Conservation (phyloP, 495 filamentous ascomycete genomes). For the Saxophila tyrrhenica region DNA sequence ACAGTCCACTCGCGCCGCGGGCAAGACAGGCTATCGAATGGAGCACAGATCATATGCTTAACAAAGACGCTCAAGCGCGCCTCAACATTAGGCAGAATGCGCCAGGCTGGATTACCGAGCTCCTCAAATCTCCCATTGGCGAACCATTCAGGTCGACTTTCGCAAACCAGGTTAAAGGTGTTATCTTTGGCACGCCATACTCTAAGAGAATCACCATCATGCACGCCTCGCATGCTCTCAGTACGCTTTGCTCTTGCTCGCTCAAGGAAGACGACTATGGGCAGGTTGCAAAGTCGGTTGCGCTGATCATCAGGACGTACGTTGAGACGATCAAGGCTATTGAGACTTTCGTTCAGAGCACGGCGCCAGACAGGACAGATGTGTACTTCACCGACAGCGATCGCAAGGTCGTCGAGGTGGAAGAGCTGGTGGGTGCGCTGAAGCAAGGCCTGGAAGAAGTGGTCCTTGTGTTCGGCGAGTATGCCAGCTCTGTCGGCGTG, state of each 20-base stretch:
- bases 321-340: constrained; percentile 54
- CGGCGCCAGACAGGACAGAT: constrained; percentile 77
- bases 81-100: constrained; percentile 24
- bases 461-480: constrained; percentile 57
- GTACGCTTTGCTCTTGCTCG: constrained; percentile 55
- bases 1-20: constrained; percentile 8
- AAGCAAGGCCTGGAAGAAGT: constrained; percentile 49
- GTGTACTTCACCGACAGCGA: constrained; percentile 31
- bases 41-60: constrained; percentile 30
- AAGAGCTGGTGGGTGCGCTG: constrained; percentile 48
- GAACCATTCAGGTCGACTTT: constrained; percentile 61
- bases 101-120: constrained; percentile 22
- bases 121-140: constrained; percentile 46
- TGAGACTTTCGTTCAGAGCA: constrained; percentile 49
- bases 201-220: constrained; percentile 52
- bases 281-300: constrained; percentile 68
- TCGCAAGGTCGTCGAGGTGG: constrained; percentile 38
- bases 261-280: constrained; percentile 79
- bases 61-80: constrained; percentile 15
- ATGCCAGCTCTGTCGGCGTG: constrained; percentile 53
- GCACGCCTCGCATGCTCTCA: constrained; percentile 59
- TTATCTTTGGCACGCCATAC: constrained; percentile 57
- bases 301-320: constrained; percentile 57
- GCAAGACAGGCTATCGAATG: constrained; percentile 18
- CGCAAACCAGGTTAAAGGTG: constrained; percentile 43